Evolutionary conservation across 78 protist species (phyloP).

Genomic region (Emiliania huxleyi): DNA sequence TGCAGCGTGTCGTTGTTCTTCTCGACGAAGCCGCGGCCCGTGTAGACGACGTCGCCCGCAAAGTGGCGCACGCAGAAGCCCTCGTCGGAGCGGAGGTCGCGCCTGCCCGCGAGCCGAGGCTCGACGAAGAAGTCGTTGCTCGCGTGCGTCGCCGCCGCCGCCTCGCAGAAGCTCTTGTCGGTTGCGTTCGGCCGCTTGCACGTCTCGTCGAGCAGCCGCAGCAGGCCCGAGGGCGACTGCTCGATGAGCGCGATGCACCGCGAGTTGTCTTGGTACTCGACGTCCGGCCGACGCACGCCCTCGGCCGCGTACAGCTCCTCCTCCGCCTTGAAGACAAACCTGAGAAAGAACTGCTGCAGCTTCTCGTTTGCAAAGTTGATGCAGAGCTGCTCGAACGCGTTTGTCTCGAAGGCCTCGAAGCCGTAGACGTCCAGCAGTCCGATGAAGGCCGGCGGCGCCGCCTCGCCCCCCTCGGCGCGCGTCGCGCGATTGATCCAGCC

Average conservation of each 20-base stretch:
- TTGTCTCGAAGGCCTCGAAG: background rate
- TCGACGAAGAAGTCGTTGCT: background rate
- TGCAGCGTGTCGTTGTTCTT: conserved; percentile 71
- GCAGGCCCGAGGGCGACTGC: conserved; percentile 76
- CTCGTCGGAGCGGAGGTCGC: background rate
- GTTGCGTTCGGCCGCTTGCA: background rate
- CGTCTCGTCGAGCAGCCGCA: conserved; percentile 80
- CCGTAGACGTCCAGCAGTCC: conserved; percentile 71
- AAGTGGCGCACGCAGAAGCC: conserved; percentile 57
- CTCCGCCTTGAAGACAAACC: conserved; percentile 56
- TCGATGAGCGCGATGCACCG: background rate
- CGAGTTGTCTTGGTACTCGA: conserved; percentile 66
- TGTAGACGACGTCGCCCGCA: conserved; percentile 60
- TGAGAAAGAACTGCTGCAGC: background rate
- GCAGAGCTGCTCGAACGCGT: background rate
- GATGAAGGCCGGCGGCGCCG: background rate
- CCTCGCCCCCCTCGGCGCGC: background rate
- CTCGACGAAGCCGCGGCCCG: conserved; percentile 29
- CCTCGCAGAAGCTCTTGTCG: conserved; percentile 41
- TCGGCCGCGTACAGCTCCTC: conserved; percentile 70
- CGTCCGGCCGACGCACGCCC: conserved; percentile 69
- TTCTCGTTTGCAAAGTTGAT: background rate
- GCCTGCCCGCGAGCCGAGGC: background rate
- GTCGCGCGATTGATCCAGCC: background rate
- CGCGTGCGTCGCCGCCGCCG: background rate